These are phyloP conservation scores for Artemisia annua DNA, from an alignment of 129 eudicot genomes.

Conservation along the genomic window DNA sequence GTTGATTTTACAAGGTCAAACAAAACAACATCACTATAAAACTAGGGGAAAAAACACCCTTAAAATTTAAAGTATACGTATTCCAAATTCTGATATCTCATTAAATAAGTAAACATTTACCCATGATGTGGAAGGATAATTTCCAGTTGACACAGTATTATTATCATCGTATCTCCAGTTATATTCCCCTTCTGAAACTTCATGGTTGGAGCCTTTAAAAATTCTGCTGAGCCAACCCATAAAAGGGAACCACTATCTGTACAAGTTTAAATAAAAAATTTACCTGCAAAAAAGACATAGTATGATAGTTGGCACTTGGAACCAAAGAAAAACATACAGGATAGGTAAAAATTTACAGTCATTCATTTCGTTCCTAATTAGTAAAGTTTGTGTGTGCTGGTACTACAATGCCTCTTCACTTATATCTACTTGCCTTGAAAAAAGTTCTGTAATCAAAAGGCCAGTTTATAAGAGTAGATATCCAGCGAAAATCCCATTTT, in stretches of 20 bases:
- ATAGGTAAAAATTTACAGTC: background rate
- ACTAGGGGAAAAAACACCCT: background rate
- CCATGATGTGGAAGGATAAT: slow-evolving; percentile 75
- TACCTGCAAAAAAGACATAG: slow-evolving; percentile 37
- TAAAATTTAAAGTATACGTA: background rate
- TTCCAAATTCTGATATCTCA: slow-evolving; percentile 6
- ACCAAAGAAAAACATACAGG: slow-evolving; percentile 6
- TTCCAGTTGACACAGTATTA: slow-evolving; percentile 38
- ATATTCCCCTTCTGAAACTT: slow-evolving; percentile 61
- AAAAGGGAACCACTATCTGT: slow-evolving; percentile 26
- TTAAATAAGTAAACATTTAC: slow-evolving; percentile 33
- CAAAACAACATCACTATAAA: slow-evolving; percentile 2
- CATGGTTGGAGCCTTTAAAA: slow-evolving; percentile 83
- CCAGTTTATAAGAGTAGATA: too few relatives aligned
- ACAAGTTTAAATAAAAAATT: slow-evolving; percentile 31
- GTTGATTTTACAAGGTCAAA: slow-evolving; percentile 16
- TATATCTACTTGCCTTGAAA: too few relatives aligned
- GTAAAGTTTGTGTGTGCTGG: too few relatives aligned
- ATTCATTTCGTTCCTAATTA: too few relatives aligned
- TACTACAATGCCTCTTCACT: too few relatives aligned
- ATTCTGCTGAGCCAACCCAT: slow-evolving; percentile 98
- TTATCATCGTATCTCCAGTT: slow-evolving; percentile 59
- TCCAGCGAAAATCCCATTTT: too few relatives aligned
- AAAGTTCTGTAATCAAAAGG: too few relatives aligned
- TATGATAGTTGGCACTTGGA: slow-evolving; percentile 11